Evolutionary conservation across 352 stramenopile genomes (phyloP), one percentile per base, ranked within the genome.

Genomic region (Elongisporangium senticosum): DNA sequence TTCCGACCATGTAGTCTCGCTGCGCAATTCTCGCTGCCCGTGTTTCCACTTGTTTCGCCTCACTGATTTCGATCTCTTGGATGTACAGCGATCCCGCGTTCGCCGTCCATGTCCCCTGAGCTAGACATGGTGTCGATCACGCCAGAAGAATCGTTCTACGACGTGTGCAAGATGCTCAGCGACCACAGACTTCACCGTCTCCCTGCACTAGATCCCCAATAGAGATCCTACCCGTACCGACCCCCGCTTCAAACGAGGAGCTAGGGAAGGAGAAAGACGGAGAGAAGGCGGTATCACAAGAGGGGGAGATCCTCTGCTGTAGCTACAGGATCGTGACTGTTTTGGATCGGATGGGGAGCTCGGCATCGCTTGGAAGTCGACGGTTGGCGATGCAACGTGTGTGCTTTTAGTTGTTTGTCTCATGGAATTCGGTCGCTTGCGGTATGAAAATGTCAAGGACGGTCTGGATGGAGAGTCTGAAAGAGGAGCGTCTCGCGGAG

Each of bases 121-220:
- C 71, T 66, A 23, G 76, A 89, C 33, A 94, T 88, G 86, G 79
- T 91, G 58, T 86, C 71, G 48, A 62, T 86, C 75, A 97, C 79
- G 55, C 91, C 90, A 3, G 87, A 96, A 65, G 89, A 93, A 55
- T 95, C 84, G 24, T 72, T 98, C 2, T 90, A 92, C 64, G 82
- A 97, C 20, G 90, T 93, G 24, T 98, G 91, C 74, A 85, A 87
- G 55, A 73, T 92, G 49, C 79, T 98, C 51, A 79, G 87, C 47
- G 68, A 84, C 48, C 76, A 96, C 69, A 77, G 79, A 54, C 74
- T 97, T 57, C 92, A 98, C 84, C 95, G 96, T 77, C 83, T 98
- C 24, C 93, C 94, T n/a, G 87, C 98, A 71, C 70, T 98, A 63
- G 90, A 98, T 61, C 86, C 91, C 43, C 79, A n/a, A n/a, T n/a